These are phyloP conservation scores for Fusarium clavum DNA, from an alignment of 2,329 filamentous ascomycete genomes.

Conservation along the genomic window DNA sequence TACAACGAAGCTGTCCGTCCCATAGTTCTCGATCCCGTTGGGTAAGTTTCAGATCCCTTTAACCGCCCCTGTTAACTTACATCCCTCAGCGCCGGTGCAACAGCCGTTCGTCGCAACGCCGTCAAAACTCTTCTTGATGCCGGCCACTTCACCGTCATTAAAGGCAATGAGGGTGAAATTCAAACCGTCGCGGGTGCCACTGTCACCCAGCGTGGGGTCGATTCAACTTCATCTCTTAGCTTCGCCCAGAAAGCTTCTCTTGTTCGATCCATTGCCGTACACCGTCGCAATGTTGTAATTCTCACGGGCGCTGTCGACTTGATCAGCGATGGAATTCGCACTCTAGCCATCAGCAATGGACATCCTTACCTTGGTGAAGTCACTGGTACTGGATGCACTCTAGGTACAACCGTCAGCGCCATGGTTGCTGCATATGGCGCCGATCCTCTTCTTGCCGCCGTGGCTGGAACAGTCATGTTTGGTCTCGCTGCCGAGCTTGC, in stretches of 20 bases:
- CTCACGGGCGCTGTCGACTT: constrained; percentile 86
- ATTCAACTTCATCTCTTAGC: constrained; percentile 73
- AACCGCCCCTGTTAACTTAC: neutral
- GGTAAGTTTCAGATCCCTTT: constrained; percentile 59
- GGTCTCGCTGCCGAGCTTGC: constrained; percentile 78
- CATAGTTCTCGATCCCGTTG: constrained; percentile 89
- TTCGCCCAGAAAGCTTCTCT: constrained; percentile 66
- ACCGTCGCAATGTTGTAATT: constrained; percentile 76
- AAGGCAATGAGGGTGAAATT: constrained; percentile 94
- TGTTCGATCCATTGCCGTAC: constrained; percentile 72
- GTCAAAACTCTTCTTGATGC: constrained; percentile 76
- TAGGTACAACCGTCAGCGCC: constrained; percentile 84
- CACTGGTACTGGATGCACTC: constrained; percentile 85
- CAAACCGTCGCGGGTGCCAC: constrained; percentile 72
- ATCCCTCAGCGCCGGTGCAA: constrained; percentile 77
- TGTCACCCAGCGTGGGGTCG: constrained; percentile 80
- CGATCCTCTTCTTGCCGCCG: constrained; percentile 77
- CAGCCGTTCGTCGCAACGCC: constrained; percentile 75
- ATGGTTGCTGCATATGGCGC: constrained; percentile 72
- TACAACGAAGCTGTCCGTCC: constrained; percentile 84
- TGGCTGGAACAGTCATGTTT: constrained; percentile 81
- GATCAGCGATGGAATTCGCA: constrained; percentile 77
- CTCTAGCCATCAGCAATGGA: constrained; percentile 79
- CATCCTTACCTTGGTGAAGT: constrained; percentile 76
- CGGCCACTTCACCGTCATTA: constrained; percentile 88